These are phyloP conservation scores for Myriosclerotinia duriaeana DNA, from an alignment of 2,329 filamentous ascomycete genomes.

Conservation along the genomic window DNA sequence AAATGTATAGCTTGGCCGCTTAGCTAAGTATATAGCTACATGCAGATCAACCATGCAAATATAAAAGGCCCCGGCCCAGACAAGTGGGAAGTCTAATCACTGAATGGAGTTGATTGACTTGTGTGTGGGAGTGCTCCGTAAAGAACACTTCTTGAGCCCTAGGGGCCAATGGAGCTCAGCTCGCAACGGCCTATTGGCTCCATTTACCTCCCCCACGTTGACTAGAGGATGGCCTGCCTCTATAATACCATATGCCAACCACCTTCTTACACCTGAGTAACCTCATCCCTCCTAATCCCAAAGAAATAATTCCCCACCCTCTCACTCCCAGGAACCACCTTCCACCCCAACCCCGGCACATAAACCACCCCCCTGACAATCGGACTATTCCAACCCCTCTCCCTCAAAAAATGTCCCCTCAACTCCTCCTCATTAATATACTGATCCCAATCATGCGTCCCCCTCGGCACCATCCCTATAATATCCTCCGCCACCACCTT, in stretches of 20 bases:
- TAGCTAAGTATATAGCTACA: background rate
- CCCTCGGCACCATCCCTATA: constrained; percentile 80
- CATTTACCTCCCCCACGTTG: too few species aligned
- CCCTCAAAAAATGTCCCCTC: constrained; percentile 53
- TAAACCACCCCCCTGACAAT: constrained; percentile 81
- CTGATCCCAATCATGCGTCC: constrained; percentile 95
- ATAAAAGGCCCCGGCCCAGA: background rate
- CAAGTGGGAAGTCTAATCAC: background rate
- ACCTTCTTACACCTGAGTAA: background rate
- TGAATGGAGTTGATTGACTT: background rate
- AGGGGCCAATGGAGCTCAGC: background rate
- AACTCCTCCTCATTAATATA: constrained; percentile 89
- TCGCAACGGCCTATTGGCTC: background rate
- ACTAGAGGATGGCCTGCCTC: background rate
- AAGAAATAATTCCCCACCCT: constrained; percentile 96
- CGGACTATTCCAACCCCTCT: constrained; percentile 58
- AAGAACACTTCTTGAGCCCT: background rate
- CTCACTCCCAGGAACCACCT: constrained; percentile 76
- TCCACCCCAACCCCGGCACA: constrained; percentile 88
- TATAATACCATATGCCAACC: background rate
- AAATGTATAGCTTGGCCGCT: background rate
- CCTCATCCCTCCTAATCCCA: constrained; percentile 62
- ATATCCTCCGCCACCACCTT: constrained; percentile 90
- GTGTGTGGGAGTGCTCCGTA: background rate
- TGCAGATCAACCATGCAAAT: background rate